Conservation (phyloP, 78 protist genomes). For the Bodo saltans region DNA sequence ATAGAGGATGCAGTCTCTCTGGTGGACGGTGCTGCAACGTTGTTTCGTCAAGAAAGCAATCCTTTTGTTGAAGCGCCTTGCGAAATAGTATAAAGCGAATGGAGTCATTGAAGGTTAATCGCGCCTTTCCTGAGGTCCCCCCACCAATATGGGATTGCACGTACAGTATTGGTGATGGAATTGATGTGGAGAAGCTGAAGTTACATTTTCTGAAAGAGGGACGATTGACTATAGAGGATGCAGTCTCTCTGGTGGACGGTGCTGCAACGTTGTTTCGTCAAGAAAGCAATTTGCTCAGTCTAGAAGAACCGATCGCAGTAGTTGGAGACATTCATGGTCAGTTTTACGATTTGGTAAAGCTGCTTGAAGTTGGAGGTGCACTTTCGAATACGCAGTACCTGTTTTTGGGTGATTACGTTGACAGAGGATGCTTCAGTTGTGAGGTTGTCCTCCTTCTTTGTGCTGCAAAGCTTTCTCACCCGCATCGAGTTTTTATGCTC, state of each 20-base stretch:
- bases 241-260: no score
- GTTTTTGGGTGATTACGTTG: constrained; percentile 67
- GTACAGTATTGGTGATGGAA: no score
- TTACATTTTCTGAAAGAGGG: no score
- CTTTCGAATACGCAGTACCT: constrained; percentile 79
- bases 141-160: constrained; percentile 21
- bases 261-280: no score
- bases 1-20: no score
- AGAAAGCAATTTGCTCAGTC: no score
- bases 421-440: constrained; percentile 39
- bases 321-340: constrained; percentile 94
- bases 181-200: no score
- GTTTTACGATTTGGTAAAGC: constrained; percentile 62
- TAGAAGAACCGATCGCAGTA: constrained; percentile 71
- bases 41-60: no score
- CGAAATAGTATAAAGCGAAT: no score
- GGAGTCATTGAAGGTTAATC: constrained; percentile 8
- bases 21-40: no score
- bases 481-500: constrained; percentile 30
- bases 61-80: no score
- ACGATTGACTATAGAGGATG: no score
- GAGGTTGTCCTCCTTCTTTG: constrained; percentile 47
- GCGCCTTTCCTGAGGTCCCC: constrained; percentile 19
- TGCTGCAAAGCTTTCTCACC: constrained; percentile 32
- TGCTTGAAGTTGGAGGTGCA: constrained; percentile 75